Conservation (phyloP, 208 protist genomes). For the Leishmania tarentolae region DNA sequence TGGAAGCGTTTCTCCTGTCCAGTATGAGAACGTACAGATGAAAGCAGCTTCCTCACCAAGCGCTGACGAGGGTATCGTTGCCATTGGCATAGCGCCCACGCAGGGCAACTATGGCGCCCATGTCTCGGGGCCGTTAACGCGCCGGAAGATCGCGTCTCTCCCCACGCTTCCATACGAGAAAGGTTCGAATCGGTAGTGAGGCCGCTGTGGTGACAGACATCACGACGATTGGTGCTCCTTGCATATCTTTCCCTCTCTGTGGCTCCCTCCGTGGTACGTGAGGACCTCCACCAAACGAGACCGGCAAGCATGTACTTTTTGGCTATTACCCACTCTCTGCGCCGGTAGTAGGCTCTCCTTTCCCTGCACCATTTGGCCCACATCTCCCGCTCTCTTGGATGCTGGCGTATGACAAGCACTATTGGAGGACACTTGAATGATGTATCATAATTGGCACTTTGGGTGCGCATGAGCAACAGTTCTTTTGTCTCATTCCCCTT, state of each 20-base stretch:
- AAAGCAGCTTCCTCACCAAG: conserved; percentile 1
- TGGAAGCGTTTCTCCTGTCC: neutral
- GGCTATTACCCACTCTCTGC: neutral
- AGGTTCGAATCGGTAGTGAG: conserved; percentile 8
- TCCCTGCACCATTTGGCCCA: too few relatives aligned
- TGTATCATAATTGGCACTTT: neutral
- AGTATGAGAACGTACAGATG: neutral
- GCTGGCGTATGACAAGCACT: neutral
- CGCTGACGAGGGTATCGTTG: conserved; percentile 10
- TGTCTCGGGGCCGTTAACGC: conserved; percentile 56
- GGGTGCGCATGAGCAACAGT: neutral
- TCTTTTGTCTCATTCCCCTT: neutral
- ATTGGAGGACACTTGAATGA: neutral
- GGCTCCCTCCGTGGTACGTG: neutral
- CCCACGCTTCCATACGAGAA: conserved; percentile 66
- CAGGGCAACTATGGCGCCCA: conserved; percentile 59
- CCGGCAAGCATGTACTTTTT: neutral
- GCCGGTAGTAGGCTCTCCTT: neutral
- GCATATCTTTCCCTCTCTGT: neutral
- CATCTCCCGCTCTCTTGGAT: neutral
- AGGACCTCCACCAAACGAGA: neutral
- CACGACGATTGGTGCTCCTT: neutral
- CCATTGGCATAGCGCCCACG: conserved; percentile 56
- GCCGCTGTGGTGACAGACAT: neutral
- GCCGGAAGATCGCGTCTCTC: conserved; percentile 45